Evolutionary conservation across 805 yeast genomes (phyloP).

Genomic region (Yamadazyma phyllophila): DNA sequence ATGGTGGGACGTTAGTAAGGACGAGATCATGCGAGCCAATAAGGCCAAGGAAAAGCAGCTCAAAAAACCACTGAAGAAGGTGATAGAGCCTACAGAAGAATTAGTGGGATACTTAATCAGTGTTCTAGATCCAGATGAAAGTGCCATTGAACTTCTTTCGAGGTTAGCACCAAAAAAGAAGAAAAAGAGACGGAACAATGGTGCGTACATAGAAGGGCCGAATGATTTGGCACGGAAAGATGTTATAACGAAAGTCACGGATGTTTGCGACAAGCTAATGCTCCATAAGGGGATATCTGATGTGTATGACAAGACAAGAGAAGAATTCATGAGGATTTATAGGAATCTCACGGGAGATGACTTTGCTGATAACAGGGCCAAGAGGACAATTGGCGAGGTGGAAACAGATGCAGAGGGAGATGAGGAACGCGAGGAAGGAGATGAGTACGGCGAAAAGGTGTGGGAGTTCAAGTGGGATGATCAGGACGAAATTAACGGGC

Average conservation of each 20-base stretch:
- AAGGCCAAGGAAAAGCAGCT: constrained; percentile 36
- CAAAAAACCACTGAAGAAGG: constrained; percentile 7
- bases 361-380: constrained; percentile 13
- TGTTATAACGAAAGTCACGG: constrained; percentile 37
- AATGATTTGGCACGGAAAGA: constrained; percentile 20
- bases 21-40: constrained; percentile 35
- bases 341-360: constrained; percentile 23
- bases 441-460: constrained; percentile 21
- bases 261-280: constrained; percentile 43
- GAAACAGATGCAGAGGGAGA: background rate
- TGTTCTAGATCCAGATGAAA: constrained; percentile 54
- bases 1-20: constrained; percentile 20
- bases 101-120: constrained; percentile 1
- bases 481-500: constrained; percentile 44
- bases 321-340: constrained; percentile 46
- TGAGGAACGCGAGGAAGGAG: constrained; percentile 4
- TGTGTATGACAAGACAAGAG: constrained; percentile 54
- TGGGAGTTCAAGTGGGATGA: constrained; percentile 43
- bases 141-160: constrained; percentile 55
- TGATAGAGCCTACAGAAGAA: constrained; percentile 6
- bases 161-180: constrained; percentile 29
- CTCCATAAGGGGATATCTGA: constrained; percentile 39
- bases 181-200: constrained; percentile 9
- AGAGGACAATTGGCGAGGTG: constrained; percentile 13
- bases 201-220: constrained; percentile 3